Percentiles rank a stretch among this genome's conserved stretches.
phyloP scores from a whole-genome alignment of 2,329 filamentous ascomycete genomes.

The Cercospora nicotianae region DNA sequence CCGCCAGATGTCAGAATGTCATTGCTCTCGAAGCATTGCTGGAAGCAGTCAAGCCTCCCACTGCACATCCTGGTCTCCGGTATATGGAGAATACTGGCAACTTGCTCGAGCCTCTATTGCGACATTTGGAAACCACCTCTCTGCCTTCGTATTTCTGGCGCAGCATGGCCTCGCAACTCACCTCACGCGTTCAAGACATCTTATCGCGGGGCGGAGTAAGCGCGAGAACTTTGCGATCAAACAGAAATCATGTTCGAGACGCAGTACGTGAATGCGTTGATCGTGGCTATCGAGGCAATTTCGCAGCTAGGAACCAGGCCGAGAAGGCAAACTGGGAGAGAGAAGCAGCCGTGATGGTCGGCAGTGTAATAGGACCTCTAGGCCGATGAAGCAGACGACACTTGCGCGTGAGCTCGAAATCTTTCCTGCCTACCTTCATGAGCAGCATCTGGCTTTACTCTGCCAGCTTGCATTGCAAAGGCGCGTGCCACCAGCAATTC shows the following conservation, averaged over 20 bases:
- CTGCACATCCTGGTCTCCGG: conserved; percentile 62
- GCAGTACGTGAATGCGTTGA: conserved; percentile 81
- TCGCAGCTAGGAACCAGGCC: conserved; percentile 36
- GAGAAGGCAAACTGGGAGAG: conserved; percentile 71
- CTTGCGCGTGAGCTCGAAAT: neutral
- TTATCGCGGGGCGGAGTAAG: conserved; percentile 78
- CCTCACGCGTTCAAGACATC: conserved; percentile 79
- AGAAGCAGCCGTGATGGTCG: conserved; percentile 93
- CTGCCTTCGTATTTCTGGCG: conserved; percentile 93
- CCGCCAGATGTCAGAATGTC: conserved; percentile 83
- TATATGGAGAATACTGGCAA: conserved; percentile 40
- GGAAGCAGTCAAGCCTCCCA: conserved; percentile 64
- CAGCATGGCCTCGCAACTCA: conserved; percentile 75
- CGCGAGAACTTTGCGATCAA: conserved; percentile 74
- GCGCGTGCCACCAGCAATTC: too few relatives aligned
- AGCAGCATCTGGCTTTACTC: neutral
- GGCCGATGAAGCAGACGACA: conserved; percentile 17
- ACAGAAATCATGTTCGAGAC: conserved; percentile 71
- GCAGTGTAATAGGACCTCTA: conserved; percentile 68
- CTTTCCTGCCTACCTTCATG: neutral
- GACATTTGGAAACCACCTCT: conserved; percentile 80
- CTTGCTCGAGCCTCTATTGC: conserved; percentile 67
- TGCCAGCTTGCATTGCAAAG: neutral
- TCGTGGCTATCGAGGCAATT: conserved; percentile 56
- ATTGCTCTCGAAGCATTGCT: conserved; percentile 83